Conservation (phyloP, 805 yeast genomes). For the Pichia phayaonensis region DNA sequence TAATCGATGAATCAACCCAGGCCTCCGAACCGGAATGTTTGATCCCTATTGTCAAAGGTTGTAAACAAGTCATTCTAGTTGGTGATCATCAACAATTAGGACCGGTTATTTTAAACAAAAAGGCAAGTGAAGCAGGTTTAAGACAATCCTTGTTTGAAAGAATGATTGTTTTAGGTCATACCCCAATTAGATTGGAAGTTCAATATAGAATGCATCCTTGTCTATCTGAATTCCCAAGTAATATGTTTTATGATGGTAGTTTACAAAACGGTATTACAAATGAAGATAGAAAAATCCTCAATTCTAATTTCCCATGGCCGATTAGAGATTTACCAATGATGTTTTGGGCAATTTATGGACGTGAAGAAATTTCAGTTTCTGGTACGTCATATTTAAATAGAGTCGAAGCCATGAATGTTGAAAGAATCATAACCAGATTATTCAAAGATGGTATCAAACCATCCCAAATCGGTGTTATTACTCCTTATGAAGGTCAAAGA, state of each 20-base stretch:
- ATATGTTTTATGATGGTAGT: constrained; percentile 88
- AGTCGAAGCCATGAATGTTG: constrained; percentile 85
- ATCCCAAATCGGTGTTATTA: constrained; percentile 80
- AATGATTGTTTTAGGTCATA: constrained; percentile 70
- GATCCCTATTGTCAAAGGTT: constrained; percentile 84
- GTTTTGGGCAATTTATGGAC: constrained; percentile 88
- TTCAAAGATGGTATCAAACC: constrained; percentile 75
- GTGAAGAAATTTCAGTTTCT: constrained; percentile 75
- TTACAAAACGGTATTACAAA: constrained; percentile 86
- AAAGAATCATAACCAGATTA: constrained; percentile 62
- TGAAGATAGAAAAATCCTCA: constrained; percentile 51
- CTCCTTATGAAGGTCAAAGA: constrained; percentile 93
- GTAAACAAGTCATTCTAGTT: constrained; percentile 76
- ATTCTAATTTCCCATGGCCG: constrained; percentile 86
- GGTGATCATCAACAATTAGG: constrained; percentile 97
- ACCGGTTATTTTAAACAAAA: constrained; percentile 75
- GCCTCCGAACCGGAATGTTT: constrained; percentile 89
- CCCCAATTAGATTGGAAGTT: constrained; percentile 79
- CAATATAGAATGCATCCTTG: constrained; percentile 95
- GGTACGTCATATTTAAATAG: constrained; percentile 82
- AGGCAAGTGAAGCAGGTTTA: constrained; percentile 82
- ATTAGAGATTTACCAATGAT: constrained; percentile 80
- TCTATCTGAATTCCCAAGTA: constrained; percentile 78
- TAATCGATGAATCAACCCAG: constrained; percentile 91
- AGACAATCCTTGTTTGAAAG: constrained; percentile 85